phyloP scores from a whole-genome alignment of 2,329 filamentous ascomycete genomes.

The Daldinia sp. region DNA sequence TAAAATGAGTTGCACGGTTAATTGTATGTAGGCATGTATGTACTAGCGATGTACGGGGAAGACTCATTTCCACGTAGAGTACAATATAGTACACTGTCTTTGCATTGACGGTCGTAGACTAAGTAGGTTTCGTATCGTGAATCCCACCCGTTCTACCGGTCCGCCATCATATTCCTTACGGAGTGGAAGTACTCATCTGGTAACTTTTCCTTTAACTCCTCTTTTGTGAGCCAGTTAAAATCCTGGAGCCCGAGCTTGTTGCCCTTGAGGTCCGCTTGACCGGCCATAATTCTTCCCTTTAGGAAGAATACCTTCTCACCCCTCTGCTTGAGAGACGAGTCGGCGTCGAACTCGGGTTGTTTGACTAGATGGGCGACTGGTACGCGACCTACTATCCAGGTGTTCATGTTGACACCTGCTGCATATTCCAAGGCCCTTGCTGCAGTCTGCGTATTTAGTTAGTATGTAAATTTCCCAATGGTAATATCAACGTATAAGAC shows the following conservation, averaged over 20 bases:
- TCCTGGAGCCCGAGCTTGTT: slow-evolving; percentile 79
- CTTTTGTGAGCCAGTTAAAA: slow-evolving; percentile 91
- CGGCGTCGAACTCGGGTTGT: slow-evolving; percentile 57
- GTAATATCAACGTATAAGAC: too few species aligned
- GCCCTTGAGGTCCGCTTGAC: slow-evolving; percentile 81
- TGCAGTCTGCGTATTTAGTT: slow-evolving; percentile 69
- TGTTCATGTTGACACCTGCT: slow-evolving; percentile 96
- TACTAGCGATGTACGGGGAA: background rate
- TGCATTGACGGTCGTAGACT: slow-evolving; percentile 35
- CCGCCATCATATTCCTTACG: slow-evolving; percentile 84
- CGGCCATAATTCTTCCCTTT: slow-evolving; percentile 95
- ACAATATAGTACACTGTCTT: slow-evolving; percentile 43
- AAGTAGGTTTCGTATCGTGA: slow-evolving; percentile 21
- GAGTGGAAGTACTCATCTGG: slow-evolving; percentile 73
- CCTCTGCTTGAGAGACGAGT: slow-evolving; percentile 53
- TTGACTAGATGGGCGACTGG: slow-evolving; percentile 82
- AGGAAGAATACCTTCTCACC: slow-evolving; percentile 94
- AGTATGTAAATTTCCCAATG: too few species aligned
- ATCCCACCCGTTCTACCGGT: slow-evolving; percentile 62
- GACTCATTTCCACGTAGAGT: slow-evolving; percentile 21
- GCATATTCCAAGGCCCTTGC: slow-evolving; percentile 78
- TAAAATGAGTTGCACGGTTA: background rate
- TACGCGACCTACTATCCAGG: slow-evolving; percentile 92
- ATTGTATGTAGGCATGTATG: background rate
- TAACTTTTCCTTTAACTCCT: slow-evolving; percentile 79